Evolutionary conservation across 2,329 filamentous ascomycete species (phyloP).

Genomic region (Fusarium citri): DNA sequence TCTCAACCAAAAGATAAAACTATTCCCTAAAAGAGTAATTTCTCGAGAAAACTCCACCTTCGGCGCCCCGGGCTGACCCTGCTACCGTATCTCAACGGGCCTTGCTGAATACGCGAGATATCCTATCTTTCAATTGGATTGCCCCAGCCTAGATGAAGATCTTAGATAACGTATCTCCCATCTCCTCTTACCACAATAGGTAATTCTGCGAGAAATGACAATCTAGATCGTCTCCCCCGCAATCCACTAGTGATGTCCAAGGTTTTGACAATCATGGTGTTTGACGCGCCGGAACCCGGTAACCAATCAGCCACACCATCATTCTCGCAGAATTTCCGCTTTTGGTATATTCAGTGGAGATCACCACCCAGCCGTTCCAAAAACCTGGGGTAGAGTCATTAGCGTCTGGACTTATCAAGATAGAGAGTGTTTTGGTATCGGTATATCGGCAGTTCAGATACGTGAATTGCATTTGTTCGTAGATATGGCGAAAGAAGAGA

Average conservation of each 20-base stretch:
- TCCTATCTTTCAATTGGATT: neutral
- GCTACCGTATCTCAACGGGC: neutral
- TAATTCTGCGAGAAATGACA: neutral
- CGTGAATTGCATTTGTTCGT: no score
- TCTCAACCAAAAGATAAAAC: neutral
- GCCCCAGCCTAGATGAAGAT: neutral
- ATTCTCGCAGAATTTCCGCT: neutral
- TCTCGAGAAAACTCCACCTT: neutral
- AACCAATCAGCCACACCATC: neutral
- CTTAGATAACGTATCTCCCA: neutral
- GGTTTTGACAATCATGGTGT: neutral
- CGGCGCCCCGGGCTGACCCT: neutral
- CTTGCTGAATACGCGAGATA: neutral
- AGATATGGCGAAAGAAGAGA: no score
- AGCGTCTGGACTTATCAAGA: slow-evolving; percentile 15
- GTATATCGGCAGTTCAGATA: slow-evolving; percentile 11
- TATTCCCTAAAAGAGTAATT: slow-evolving; percentile 2
- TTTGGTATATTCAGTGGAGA: slow-evolving; percentile 1
- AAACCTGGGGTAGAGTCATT: slow-evolving; percentile 22
- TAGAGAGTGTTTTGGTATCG: neutral
- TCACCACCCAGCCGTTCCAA: neutral
- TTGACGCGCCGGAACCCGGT: neutral
- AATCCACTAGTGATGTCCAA: neutral
- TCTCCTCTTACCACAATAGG: neutral
- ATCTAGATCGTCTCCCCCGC: slow-evolving; percentile 12